Evolutionary conservation across 352 stramenopile species (phyloP).

Genomic region (Phytopythium mirpurense): DNA sequence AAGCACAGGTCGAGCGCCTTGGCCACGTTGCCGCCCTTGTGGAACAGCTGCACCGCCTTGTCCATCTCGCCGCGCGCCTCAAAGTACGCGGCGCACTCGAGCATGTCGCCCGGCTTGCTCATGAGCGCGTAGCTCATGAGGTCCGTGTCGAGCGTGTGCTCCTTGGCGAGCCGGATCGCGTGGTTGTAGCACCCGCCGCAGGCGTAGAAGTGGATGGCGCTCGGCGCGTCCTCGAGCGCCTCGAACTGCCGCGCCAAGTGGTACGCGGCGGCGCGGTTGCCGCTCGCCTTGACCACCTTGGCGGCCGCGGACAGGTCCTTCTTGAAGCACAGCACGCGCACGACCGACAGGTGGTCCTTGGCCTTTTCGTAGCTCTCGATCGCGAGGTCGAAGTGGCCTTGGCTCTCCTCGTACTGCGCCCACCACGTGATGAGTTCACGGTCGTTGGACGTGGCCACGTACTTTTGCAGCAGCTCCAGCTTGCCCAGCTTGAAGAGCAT

Average conservation of each 20-base stretch:
- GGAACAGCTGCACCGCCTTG: constrained; percentile 92
- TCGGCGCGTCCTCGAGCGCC: constrained; percentile 64
- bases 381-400: constrained; percentile 83
- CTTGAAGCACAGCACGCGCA: constrained; percentile 90
- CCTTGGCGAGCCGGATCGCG: constrained; percentile 90
- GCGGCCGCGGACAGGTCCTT: constrained; percentile 83
- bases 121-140: constrained; percentile 91
- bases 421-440: constrained; percentile 89
- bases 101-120: constrained; percentile 80
- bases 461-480: constrained; percentile 89
- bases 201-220: constrained; percentile 91
- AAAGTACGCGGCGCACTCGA: constrained; percentile 91
- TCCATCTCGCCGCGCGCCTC: constrained; percentile 90
- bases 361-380: constrained; percentile 87
- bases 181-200: constrained; percentile 90
- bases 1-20: constrained; percentile 94
- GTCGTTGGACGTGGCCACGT: constrained; percentile 86
- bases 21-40: constrained; percentile 88
- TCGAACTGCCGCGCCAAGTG: constrained; percentile 88
- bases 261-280: constrained; percentile 74
- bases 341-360: constrained; percentile 86
- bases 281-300: constrained; percentile 80
- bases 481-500: constrained; percentile 91
- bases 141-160: constrained; percentile 87
- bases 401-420: constrained; percentile 91